Base-by-base conservation (phyloP, 2,329 filamentous ascomycete genomes). In the Sporothrix pseudoabietina region DNA sequence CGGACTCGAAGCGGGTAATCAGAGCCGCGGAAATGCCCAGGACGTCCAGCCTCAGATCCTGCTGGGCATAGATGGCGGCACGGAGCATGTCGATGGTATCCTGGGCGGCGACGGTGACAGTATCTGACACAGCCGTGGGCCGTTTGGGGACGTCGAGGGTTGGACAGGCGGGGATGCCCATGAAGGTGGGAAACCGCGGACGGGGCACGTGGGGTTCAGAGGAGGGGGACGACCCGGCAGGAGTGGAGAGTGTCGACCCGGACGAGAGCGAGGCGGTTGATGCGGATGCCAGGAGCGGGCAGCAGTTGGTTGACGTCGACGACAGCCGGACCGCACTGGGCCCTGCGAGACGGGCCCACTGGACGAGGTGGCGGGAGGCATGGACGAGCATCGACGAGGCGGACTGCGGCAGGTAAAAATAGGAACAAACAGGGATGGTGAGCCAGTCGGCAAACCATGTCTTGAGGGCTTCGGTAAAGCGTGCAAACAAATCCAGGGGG, bases 331-430 rank as follows among this genome's bases (percentile, higher is more conserved):
- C 66, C 1, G 66, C 66, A 19, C 47, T 69, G 41, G 66, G 66
- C 1, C 66, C 66, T 30, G 66, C 66, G 0, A 69, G 22, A 32
- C 66, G 41, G 12, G 47, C 47, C 66, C 66, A 69, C 26, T 22
- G 66, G 47, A 54, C 30, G 14, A 69, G 47, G 26, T 52, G 22
- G 16, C 41, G 41, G 44, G 66, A 47, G 7, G 66, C 44, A 16
- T 69, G 47, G 47, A 69, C 47, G 22, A 69, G 9, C 47, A 49
- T 47, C 16, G 66, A 52, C 8, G 22, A 69, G 1, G 66, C 66
- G 19, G 66, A 32, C 47, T 69, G 66, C 8, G 66, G 66, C 1
- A 69, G 41, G n/a, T 69, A 69, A 32, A 69, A 69, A 30, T 69
- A 69, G 14, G 66, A 69, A 19, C 66, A 69, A 1, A 63, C 59